phyloP scores from a whole-genome alignment of 2,329 filamentous ascomycete genomes.

The Fusarium pseudocircinatum region DNA sequence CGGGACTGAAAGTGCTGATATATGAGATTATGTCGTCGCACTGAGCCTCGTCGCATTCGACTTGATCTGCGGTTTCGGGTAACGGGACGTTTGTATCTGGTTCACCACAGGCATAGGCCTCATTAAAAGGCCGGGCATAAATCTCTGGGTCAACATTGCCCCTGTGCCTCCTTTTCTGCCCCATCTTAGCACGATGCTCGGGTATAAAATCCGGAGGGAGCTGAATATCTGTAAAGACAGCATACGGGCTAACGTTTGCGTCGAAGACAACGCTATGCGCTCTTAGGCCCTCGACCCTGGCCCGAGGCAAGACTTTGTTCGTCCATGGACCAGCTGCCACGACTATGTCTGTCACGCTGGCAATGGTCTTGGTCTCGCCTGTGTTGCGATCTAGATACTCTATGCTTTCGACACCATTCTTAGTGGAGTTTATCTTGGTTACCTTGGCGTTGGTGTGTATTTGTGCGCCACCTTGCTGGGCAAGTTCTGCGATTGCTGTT shows the following conservation, averaged over 20 bases:
- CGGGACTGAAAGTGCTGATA: constrained; percentile 71
- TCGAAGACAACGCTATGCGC: constrained; percentile 74
- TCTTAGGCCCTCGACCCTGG: constrained; percentile 66
- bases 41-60: constrained; percentile 76
- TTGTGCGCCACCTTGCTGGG: constrained; percentile 73
- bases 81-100: constrained; percentile 80
- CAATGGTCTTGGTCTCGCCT: constrained; percentile 49
- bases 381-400: constrained; percentile 64
- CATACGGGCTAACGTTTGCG: constrained; percentile 74
- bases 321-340: constrained; percentile 73
- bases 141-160: constrained; percentile 86
- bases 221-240: constrained; percentile 86
- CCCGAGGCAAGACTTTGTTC: constrained; percentile 63
- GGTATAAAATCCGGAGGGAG: constrained; percentile 73
- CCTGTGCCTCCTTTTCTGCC: constrained; percentile 63
- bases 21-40: constrained; percentile 90
- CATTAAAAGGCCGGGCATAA: constrained; percentile 87
- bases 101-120: constrained; percentile 96
- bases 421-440: constrained; percentile 68
- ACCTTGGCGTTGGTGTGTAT: constrained; percentile 74
- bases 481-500: constrained; percentile 80
- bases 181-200: constrained; percentile 57
- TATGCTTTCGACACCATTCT: constrained; percentile 67
- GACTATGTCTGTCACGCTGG: constrained; percentile 62
- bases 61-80: constrained; percentile 78